Evolutionary conservation across 2,329 filamentous ascomycete genomes (phyloP), one percentile per base, ranked within the genome.

Genomic region (Rosellinia necatrix): DNA sequence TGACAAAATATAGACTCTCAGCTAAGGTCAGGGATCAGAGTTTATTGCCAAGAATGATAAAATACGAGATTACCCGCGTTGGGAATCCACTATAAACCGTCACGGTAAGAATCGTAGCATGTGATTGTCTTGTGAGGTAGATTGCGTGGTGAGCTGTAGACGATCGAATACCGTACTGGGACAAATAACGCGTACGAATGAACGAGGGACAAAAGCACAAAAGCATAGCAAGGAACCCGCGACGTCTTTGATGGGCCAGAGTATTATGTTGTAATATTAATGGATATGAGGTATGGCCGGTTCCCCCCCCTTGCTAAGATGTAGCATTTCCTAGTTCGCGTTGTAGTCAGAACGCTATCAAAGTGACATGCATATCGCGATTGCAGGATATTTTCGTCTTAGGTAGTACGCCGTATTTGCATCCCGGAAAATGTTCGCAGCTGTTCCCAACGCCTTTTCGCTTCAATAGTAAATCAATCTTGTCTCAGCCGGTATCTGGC

Each of bases 361-460:
- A 43, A 42, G 7, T 46, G 9, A 19, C 15, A 51, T 43, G 51
- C 41, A 30, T 29, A 24, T 24, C 21, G 12, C 22, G 42, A 41
- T 34, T 24, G 19, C 8, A 42, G 49, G 17, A 32, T 19, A 17
- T n/a, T 12, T n/a, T 3, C 8, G n/a, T n/a, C n/a, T n/a, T n/a
- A n/a, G n/a, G n/a, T n/a, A 29, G 27, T 22, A 42, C 47, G 32
- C 52, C 32, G 24, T 13, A 22, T 59, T 44, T 22, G 34, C 44
- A 17, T 53, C 40, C 30, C 34, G 15, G 37, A 54, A 49, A 9
- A 40, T 42, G 7, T 35, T 58, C 15, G 51, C 35, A 19, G 17
- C 49, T 49, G 34, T 56, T 56, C 54, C 49, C 47, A 60, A 58
- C 48, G 49, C 58, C 58, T 32, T n/a, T 15, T 54, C 49, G 51